Conservation (phyloP, 2,329 filamentous ascomycete species). For the Macrophomina pseudophaseolina region DNA sequence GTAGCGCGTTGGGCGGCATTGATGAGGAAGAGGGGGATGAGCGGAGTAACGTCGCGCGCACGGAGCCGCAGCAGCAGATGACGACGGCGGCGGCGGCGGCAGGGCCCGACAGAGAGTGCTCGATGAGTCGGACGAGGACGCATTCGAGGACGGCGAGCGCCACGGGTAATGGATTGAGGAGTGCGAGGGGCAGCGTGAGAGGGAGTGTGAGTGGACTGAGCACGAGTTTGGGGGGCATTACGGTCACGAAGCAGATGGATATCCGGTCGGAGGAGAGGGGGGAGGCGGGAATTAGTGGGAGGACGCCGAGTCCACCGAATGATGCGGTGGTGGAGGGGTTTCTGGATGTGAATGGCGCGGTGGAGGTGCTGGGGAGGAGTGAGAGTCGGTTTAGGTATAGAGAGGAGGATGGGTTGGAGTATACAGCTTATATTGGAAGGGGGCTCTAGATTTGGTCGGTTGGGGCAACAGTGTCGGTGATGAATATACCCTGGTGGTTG, state of each 20-base stretch:
- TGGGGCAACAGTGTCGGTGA: background rate
- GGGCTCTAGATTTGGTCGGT: background rate
- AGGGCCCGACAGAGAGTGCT: background rate
- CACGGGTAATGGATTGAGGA: background rate
- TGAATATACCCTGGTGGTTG: background rate
- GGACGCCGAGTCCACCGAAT: slow-evolving; percentile 4
- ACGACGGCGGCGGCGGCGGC: background rate
- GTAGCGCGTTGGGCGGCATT: too few species aligned
- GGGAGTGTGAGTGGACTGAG: background rate
- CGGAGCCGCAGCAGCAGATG: background rate
- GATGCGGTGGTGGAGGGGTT: background rate
- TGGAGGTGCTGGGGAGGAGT: background rate
- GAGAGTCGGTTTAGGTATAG: slow-evolving; percentile 3
- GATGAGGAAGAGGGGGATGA: background rate
- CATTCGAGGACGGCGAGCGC: background rate
- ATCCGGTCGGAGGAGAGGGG: slow-evolving; percentile 13
- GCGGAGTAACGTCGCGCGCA: background rate
- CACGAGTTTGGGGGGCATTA: slow-evolving; percentile 2
- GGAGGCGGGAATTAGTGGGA: background rate
- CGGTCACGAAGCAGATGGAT: slow-evolving; percentile 5
- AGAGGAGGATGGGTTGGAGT: background rate
- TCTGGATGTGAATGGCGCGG: background rate
- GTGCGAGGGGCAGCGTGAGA: background rate
- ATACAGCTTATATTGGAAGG: slow-evolving; percentile 12
- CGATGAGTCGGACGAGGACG: background rate